Base-by-base conservation (phyloP, 805 yeast genomes). In the Lachancea cidri region DNA sequence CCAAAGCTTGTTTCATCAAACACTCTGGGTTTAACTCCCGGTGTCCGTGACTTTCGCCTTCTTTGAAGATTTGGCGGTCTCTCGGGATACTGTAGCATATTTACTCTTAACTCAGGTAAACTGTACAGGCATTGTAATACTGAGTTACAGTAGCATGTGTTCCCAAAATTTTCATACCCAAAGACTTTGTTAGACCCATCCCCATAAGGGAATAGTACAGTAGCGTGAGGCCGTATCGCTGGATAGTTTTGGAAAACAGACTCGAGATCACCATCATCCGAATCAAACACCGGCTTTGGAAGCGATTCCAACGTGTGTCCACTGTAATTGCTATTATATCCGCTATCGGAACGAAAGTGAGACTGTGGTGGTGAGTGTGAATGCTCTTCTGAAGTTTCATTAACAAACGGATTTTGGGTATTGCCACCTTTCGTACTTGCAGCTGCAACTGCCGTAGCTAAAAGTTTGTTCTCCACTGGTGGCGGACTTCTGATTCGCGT, bases 91-190 rank as follows among this genome's bases (percentile, higher is more conserved):
- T 67, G 63, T 36, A 79, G 59, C 1, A 84, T 57, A 39, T 70
- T 71, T 14, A 68, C 62, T 35, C 97, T 74, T 54, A 93, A 87
- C 20, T 73, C 74, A 18, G 74, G 72, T 3, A 91, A 74, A 64
- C 84, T 81, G 67, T 77, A 91, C 7, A 91, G 72, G 50, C 95
- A 86, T 60, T 93, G 98, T 17, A 93, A 66, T 22, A 93, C 85
- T 7, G 96, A 86, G 54, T 93, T 93, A 64, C 95, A 86, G 66
- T 91, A 91, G 66, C 98, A 93, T 0, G 97, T 88, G 59, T 88
- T 83, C 2, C 95, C 95, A 54, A 83, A 84, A 57, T 85, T 85
- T 57, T 85, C 93, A 74, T 83, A 77, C 1, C 94, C 94, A 59
- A 76, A 84, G 17, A 84, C 73, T 58, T 83, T 84, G 45, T 74